These are phyloP conservation scores for Termitomyces sp. DNA, from an alignment of 768 basidiomycete species.

Conservation along the genomic window DNA sequence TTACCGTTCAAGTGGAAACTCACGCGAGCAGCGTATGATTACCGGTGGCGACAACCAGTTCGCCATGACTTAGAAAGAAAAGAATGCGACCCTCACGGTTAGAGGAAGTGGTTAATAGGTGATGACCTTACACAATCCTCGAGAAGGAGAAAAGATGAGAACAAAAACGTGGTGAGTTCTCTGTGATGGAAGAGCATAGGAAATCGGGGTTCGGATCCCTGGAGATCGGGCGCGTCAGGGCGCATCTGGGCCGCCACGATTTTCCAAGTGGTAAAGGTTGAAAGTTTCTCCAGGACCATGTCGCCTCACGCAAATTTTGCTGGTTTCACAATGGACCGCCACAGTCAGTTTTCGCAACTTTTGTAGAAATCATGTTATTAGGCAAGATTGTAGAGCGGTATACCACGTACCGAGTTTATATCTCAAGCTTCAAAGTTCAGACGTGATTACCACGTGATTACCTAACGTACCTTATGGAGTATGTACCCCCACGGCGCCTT, in stretches of 20 bases:
- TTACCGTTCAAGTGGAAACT: conserved; percentile 3
- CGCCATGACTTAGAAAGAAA: conserved; percentile 1
- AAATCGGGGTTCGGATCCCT: not conserved
- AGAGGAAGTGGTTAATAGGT: not conserved
- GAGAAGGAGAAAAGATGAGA: not conserved
- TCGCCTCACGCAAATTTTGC: not conserved
- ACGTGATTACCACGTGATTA: not conserved
- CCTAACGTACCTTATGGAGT: not conserved
- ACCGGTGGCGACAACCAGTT: conserved; percentile 23
- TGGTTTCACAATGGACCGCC: not conserved
- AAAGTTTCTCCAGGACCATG: not conserved
- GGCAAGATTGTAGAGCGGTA: too few species aligned
- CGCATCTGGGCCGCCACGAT: not conserved
- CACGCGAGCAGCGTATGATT: conserved; percentile 23
- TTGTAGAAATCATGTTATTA: not conserved
- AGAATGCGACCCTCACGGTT: not conserved
- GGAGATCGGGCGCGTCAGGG: not conserved
- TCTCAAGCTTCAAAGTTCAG: too few species aligned
- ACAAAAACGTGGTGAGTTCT: not conserved
- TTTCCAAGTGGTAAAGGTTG: not conserved
- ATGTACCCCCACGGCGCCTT: not conserved
- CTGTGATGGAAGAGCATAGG: not conserved
- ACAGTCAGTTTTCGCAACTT: not conserved
- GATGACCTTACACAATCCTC: not conserved
- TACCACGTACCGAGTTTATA: not conserved